Conservation (phyloP, 2,329 filamentous ascomycete genomes). For the Fusarium burgessii region DNA sequence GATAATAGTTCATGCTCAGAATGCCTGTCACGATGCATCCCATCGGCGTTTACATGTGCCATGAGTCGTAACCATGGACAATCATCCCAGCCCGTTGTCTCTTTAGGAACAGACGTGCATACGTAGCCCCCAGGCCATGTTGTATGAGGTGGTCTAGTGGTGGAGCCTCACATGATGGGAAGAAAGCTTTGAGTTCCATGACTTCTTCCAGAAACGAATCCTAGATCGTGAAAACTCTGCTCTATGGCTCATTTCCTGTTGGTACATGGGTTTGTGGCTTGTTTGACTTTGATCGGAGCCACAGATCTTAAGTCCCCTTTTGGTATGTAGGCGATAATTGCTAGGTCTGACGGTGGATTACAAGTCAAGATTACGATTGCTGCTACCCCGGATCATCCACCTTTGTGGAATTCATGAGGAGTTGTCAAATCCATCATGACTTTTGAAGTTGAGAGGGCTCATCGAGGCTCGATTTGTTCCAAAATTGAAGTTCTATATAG, state of each 20-base stretch:
- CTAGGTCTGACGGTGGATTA: conserved; percentile 26
- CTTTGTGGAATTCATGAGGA: conserved; percentile 19
- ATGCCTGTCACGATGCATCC: conserved; percentile 18
- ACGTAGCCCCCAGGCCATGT: conserved; percentile 5
- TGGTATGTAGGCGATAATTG: conserved; percentile 15
- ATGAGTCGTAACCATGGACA: conserved; percentile 25
- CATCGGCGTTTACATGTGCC: conserved; percentile 5
- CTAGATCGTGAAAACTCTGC: conserved; percentile 36
- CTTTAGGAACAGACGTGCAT: conserved; percentile 15
- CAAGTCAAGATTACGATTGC: conserved; percentile 9
- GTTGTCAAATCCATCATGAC: conserved; percentile 4
- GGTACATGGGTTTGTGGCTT: conserved; percentile 11
- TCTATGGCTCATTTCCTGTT: conserved; percentile 26
- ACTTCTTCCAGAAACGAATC: conserved; percentile 35
- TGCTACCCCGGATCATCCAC: conserved; percentile 35
- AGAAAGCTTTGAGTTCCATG: conserved; percentile 26
- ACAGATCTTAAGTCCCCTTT: conserved; percentile 24
- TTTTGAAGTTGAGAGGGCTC: conserved; percentile 11
- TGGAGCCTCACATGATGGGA: conserved; percentile 35
- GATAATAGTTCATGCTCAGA: conserved; percentile 13
- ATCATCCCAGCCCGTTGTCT: conserved; percentile 1
- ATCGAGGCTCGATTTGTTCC: not conserved
- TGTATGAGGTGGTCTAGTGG: conserved; percentile 24
- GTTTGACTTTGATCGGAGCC: conserved; percentile 18
- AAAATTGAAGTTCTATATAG: not conserved